Evolutionary conservation across 306 rosid species (phyloP).

Genomic region (Lupinus albus): DNA sequence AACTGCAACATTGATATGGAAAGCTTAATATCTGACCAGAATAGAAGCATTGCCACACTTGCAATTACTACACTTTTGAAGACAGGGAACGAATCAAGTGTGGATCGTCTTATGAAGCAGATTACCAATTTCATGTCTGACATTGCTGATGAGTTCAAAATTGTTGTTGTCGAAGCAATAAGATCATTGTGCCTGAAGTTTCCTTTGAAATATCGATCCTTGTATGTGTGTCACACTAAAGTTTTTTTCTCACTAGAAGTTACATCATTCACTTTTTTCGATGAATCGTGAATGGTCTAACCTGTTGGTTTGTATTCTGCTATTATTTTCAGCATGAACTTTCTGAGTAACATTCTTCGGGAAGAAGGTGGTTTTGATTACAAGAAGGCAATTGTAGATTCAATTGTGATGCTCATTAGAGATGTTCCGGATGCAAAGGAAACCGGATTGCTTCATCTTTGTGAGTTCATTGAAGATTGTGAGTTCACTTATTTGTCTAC

Average conservation of each 20-base stretch:
- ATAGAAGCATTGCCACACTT: no score
- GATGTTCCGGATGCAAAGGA: conserved; percentile 98
- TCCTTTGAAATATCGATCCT: conserved; percentile 89
- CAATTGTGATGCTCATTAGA: conserved; percentile 93
- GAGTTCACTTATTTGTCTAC: no score
- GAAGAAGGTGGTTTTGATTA: conserved; percentile 99
- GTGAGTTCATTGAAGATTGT: no score
- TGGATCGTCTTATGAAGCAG: no score
- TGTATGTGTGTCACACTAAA: conserved; percentile 50
- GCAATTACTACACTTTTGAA: no score
- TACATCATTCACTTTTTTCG: conserved; percentile 12
- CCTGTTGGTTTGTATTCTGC: conserved; percentile 19
- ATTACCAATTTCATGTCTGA: no score
- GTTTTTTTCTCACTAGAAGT: conserved; percentile 7
- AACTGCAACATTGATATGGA: conserved; percentile 99
- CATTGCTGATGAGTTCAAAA: no score
- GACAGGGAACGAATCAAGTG: no score
- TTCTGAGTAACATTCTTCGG: conserved; percentile 95
- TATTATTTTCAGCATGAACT: conserved; percentile 76
- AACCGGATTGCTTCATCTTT: conserved; percentile 95
- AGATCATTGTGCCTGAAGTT: conserved; percentile 92
- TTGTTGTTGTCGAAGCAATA: conserved; percentile 96
- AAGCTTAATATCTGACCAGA: no score
- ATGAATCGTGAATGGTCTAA: conserved; percentile 33
- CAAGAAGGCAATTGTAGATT: conserved; percentile 96